Evolutionary conservation across 495 filamentous ascomycete genomes (phyloP), one percentile per base, ranked within the genome.

Genomic region (Poronia punctata): DNA sequence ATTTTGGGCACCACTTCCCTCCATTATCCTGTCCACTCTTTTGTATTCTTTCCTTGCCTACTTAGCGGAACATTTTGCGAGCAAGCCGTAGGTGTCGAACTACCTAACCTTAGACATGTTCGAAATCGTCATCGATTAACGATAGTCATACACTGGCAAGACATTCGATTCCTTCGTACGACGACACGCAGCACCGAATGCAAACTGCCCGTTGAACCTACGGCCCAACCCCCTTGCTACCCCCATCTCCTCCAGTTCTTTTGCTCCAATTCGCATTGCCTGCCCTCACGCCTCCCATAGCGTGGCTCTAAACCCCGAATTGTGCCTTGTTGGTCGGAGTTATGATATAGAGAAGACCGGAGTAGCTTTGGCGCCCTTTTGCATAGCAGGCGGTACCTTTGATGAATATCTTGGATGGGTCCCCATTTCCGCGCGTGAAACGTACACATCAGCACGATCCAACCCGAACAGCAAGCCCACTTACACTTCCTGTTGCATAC

Each of bases 111-210:
- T n/a, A n/a, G n/a, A 18, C 25, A 28, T 34, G 30, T 23, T 33
- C 12, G n/a, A n/a, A n/a, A n/a, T n/a, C 15, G 17, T 22, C 29
- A 10, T 14, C 17, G 18, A 42, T 30, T 37, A 20, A 43, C 25
- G 32, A 48, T 21, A 43, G 31, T 29, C 30, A 40, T 29, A 40
- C 38, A 42, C 9, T 3, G 19, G 32, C 45, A 37, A 43, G 45
- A 37, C 38, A 48, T 19, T 27, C 21, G 25, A 6, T 18, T 36
- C 26, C 26, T 40, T 26, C 35, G 19, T 35, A 33, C 29, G 35
- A 29, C 40, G 35, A 21, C 25, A 7, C 19, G 20, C 30, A 14
- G 26, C 24, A 24, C 26, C 38, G 22, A 31, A 42, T n/a, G 34
- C 36, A 8, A 20, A 35, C 15, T 19, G 16, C 14, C 24, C 7